Evolutionary conservation across 2,329 filamentous ascomycete species (phyloP), one percentile per base, ranked within the genome.

Genomic region (Dothiorella sarmentorum): DNA sequence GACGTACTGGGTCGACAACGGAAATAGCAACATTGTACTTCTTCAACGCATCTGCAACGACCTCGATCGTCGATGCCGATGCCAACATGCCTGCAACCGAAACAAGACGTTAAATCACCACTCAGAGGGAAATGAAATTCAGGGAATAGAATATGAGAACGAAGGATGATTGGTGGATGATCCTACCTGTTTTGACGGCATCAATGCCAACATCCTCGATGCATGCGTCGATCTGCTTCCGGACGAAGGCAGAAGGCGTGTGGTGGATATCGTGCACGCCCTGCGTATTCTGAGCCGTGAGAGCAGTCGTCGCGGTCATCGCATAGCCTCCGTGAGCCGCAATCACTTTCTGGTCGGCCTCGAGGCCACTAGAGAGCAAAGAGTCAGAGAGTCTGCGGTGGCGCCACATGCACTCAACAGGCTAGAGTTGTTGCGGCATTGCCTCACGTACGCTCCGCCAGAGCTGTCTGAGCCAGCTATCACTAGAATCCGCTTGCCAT

Each of bases 321-420:
- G 91, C 91, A 80, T 97, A 97, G 76, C 90, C 94, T 61, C 88
- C 87, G 82, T 97, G 91, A 17, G 90, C 90, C 43, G 91, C 89
- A 61, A 96, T 88, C 61, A 96, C 91, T 72, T 96, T 96, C 70
- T 97, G 92, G 71, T 97, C 93, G 37, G 93, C 94, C 74, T 99
- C 93, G 31, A 99, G 84, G 53, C 93, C 94, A 58, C 92, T 96
- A 67, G 55, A 27, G 7, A 40, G 27, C 31, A 27, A 59, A 20
- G 17, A 55, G 26, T 61, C 27, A 53, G 58, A 29, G 24, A 43
- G n/a, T 51, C 22, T 20, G 42, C 24, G 18, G 31, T 53, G 24
- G 42, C 17, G 40, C 53, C 55, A 27, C 27, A 17, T 60, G 52
- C 45, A 40, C 17, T 10, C 20, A 20, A 29, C 31, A 20, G 18